Percentiles rank a stretch among this genome's conserved stretches.
phyloP scores from a whole-genome alignment of 2,329 filamentous ascomycete species.

The Xylariaceae sp. region DNA sequence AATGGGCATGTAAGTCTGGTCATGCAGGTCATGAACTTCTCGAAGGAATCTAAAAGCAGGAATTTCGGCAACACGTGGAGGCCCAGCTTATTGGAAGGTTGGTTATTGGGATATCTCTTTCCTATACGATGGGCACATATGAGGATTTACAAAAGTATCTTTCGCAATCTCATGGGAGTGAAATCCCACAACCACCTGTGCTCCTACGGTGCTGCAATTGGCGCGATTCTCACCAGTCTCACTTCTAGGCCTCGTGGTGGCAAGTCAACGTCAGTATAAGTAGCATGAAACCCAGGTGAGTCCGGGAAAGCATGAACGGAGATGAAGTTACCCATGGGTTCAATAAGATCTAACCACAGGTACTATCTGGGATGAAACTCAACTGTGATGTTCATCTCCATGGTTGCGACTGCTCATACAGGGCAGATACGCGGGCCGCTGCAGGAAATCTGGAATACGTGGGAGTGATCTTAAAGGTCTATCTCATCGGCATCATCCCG shows the following conservation, averaged over 20 bases:
- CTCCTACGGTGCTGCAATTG: not conserved
- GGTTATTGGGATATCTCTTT: too few relatives aligned
- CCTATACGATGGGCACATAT: too few relatives aligned
- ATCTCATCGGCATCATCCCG: constrained; percentile 23
- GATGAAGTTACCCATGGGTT: too few relatives aligned
- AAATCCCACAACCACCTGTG: not conserved
- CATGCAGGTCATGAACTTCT: not conserved
- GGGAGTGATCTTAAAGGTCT: constrained; percentile 34
- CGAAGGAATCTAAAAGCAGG: not conserved
- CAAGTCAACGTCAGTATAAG: too few relatives aligned
- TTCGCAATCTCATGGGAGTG: not conserved
- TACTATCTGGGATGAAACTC: not conserved
- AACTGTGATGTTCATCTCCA: constrained; percentile 26
- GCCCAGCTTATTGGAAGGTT: not conserved
- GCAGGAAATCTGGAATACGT: constrained; percentile 29
- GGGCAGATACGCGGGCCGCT: constrained; percentile 31
- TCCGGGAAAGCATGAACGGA: too few relatives aligned
- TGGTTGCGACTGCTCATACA: constrained; percentile 26
- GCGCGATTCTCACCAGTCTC: not conserved
- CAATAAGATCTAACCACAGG: too few relatives aligned
- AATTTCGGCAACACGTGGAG: not conserved
- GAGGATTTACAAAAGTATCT: not conserved
- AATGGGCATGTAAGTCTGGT: not conserved
- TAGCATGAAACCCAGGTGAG: not conserved
- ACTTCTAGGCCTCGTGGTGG: not conserved